Base-by-base conservation (phyloP, 2,329 filamentous ascomycete species). In the Penicillium sp. region DNA sequence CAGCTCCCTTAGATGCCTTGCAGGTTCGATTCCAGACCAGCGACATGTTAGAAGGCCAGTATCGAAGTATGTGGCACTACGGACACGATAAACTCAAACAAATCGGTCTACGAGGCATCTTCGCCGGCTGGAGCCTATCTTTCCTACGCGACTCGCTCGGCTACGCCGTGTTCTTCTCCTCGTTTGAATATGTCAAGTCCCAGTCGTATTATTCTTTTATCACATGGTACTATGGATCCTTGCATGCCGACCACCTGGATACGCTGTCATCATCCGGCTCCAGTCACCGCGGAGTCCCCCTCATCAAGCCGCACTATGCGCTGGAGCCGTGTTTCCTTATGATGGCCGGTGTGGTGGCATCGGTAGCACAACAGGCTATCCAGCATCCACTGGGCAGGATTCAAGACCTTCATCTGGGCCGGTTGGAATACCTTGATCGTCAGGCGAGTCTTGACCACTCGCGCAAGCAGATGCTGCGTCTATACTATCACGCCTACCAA, bases 61-160 rank as follows among this genome's bases (percentile, higher is more conserved):
- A 82, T 64, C 76, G 74, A 40, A 81, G 71, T 55, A 81, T 83
- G 76, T 84, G 80, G 81, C 76, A 81, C 48, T 84, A 84, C 58
- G 77, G 76, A 2, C 68, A 66, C 22, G 70, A 75, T 47, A 84
- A 84, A 57, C 69, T 81, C 3, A 70, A 68, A 9, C 77, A 79
- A 29, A 83, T 85, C 46, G 81, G 81, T 4, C 51, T 74, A 3
- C 76, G 78, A 8, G 81, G 81, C 18, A 73, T 84, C 16, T 83
- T 83, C 56, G 80, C 80, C 3, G 81, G 81, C n/a, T 84, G 75
- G 73, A 70, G 74, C 3, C 64, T 84, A 3, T 78, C 76, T 0
- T 74, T 84, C 34, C 29, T 81, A 24, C 81, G 81, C 50, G 81
- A 85, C 57, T 74, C 77, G 1, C 69, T 82, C 28, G 81, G 81